Conservation (phyloP, 2,329 filamentous ascomycete species). For the Alternaria rosae region DNA sequence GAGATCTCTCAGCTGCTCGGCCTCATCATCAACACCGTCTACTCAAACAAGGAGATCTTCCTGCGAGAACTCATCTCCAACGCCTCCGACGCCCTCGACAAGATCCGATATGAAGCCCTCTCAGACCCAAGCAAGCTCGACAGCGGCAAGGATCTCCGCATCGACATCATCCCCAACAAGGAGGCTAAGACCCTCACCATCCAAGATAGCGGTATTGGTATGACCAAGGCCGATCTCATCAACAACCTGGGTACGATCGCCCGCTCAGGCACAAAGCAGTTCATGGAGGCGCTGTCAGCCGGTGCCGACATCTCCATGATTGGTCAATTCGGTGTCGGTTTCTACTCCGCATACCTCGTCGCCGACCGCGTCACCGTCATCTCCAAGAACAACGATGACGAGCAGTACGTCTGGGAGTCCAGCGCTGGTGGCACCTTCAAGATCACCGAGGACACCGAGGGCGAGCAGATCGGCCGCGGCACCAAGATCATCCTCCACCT, state of each 20-base stretch:
- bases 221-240: constrained; percentile 99
- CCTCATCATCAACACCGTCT: constrained; percentile 99
- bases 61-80: constrained; percentile 98
- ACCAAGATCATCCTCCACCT: constrained; percentile 98
- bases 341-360: constrained; percentile 99
- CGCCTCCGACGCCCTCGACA: constrained; percentile 98
- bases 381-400: constrained; percentile 99
- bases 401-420: constrained; percentile 99
- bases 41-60: constrained; percentile 99
- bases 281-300: constrained; percentile 98
- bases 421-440: constrained; percentile 97
- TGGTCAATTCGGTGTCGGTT: constrained; percentile 99
- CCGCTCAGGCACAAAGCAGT: constrained; percentile 99
- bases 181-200: constrained; percentile 97
- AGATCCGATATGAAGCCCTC: constrained; percentile 98
- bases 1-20: constrained; percentile 99
- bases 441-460: constrained; percentile 87
- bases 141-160: constrained; percentile 94
- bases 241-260: constrained; percentile 99
- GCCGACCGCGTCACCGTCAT: constrained; percentile 94
- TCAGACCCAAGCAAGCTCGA: constrained; percentile 98
- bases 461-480: constrained; percentile 89
- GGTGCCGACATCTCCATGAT: constrained; percentile 99
- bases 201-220: constrained; percentile 97
- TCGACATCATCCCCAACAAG: constrained; percentile 99